Evolutionary conservation across 139 green algal genomes (phyloP), one percentile per base, ranked within the genome.

Genomic region (Tetradesmus lagerheimii): DNA sequence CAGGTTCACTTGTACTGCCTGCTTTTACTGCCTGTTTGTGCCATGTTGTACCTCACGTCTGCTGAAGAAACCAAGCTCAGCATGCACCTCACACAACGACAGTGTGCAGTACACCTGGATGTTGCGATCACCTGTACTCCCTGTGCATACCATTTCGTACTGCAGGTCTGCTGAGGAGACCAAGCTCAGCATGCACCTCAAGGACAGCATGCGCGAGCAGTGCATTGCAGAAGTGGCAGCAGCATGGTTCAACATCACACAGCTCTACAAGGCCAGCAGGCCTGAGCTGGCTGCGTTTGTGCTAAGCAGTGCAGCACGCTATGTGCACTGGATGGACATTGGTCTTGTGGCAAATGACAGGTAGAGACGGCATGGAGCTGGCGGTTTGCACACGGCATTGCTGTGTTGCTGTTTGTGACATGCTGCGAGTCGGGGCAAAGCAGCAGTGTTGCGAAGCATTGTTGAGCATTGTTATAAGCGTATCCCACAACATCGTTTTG

Each of bases 281-380:
- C 94, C 95, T 3, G 89, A 93, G 3, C 86, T 97, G 47, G 94
- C 96, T 16, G 93, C 93, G 4, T 77, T 90, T 37, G 93, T 98
- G 78, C 96, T 99, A 62, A 38, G 85, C 15, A 95, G 92, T 20
- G 93, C 96, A 74, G 75, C 93, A 86, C 93, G 95, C 29, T 99
- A 98, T 91, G 94, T 99, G 39, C 92, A 93, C 80, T 99, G 98
- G 98, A 97, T 99, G 4, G 98, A 99, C 93, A 99, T 99, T 45
- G 80, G 80, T 2, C 93, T 99, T 18, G 95, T 99, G 18, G 97
- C 95, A 67, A 97, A 98, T 87, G 93, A 97, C 90, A 94, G 91
- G 95, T 97, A 31, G 91, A n/a, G n/a, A n/a, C n/a, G n/a, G n/a
- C n/a, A 86, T 89, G 29, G 47, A 57, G 34, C 74, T 9, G 57